Evolutionary conservation across 169 alveolate species (phyloP).

Genomic region (Plasmodium gonderi): DNA sequence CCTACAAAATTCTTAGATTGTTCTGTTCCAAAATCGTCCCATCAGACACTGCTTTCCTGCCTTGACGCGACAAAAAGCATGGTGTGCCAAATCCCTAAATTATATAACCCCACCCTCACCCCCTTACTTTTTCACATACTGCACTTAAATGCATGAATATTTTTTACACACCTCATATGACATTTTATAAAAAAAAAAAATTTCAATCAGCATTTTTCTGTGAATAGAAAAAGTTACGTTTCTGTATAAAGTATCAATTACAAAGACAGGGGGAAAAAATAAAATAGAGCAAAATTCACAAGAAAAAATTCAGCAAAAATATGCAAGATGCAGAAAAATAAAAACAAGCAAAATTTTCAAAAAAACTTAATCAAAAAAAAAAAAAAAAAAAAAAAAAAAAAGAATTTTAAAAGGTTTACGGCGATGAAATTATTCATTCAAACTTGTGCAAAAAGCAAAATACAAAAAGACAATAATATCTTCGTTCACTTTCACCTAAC

Average conservation of each 20-base stretch:
- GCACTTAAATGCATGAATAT: conserved; percentile 55
- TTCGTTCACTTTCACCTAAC: not conserved
- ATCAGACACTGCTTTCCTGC: too few relatives aligned
- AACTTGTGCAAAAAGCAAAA: not conserved
- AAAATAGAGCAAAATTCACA: too few relatives aligned
- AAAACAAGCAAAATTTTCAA: too few relatives aligned
- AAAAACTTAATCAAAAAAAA: not conserved
- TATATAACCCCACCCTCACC: not conserved
- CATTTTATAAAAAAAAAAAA: not conserved
- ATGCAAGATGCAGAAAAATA: not conserved
- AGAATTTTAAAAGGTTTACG: not conserved
- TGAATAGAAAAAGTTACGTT: not conserved
- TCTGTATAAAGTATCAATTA: not conserved
- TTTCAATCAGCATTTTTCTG: not conserved
- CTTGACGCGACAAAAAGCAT: too few relatives aligned
- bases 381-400: not conserved
- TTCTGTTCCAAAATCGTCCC: too few relatives aligned
- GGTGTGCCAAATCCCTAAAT: too few relatives aligned
- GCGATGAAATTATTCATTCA: not conserved
- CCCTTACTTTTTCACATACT: not conserved
- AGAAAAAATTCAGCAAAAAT: too few relatives aligned
- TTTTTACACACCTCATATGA: not conserved
- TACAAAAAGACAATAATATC: not conserved
- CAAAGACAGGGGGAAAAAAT: not conserved
- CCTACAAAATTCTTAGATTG: too few relatives aligned